These are phyloP conservation scores for Wickerhamiella qilinensis DNA, from an alignment of 805 yeast species.

Conservation along the genomic window DNA sequence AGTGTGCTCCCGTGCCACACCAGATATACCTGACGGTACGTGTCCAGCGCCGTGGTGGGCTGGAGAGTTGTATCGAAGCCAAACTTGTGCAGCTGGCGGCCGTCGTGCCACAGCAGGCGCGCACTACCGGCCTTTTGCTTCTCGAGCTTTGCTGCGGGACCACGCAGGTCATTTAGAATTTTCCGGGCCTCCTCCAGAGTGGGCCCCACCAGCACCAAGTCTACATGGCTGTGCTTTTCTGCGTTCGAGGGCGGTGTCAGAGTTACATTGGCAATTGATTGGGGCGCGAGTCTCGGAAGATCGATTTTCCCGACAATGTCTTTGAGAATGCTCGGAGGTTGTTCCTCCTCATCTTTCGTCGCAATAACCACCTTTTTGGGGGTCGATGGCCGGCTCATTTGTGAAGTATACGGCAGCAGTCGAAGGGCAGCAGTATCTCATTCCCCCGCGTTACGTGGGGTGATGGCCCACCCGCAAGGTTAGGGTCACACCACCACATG, in stretches of 20 bases:
- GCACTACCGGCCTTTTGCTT: not conserved
- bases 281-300: not conserved
- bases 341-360: not conserved
- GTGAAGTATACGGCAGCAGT: too few species aligned
- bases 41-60: not conserved
- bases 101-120: not conserved
- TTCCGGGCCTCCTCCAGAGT: not conserved
- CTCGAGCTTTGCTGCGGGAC: not conserved
- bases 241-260: not conserved
- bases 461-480: too few species aligned
- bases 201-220: not conserved
- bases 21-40: not conserved
- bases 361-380: not conserved
- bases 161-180: not conserved
- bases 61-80: not conserved
- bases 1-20: not conserved
- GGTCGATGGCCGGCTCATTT: not conserved
- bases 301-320: not conserved
- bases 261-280: not conserved
- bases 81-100: not conserved
- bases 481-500: too few species aligned
- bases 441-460: too few species aligned
- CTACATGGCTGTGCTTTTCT: not conserved
- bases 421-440: too few species aligned
- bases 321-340: not conserved